These are phyloP conservation scores for Pseudoneurospora amorphoporcata DNA, from an alignment of 495 filamentous ascomycete species.

Conservation along the genomic window DNA sequence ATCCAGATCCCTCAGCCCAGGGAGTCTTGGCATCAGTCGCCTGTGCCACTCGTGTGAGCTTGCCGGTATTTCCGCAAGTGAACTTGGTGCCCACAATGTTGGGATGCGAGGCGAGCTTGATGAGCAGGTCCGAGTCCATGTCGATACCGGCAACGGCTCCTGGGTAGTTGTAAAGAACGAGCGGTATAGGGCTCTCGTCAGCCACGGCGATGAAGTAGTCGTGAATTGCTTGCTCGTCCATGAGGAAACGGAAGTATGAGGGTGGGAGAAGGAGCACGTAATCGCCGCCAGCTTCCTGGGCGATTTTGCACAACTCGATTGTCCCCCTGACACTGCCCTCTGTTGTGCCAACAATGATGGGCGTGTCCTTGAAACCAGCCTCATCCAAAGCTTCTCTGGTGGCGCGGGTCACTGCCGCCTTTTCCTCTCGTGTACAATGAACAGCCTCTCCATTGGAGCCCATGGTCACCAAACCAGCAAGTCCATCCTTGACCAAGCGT, in stretches of 20 bases:
- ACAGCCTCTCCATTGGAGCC: conserved; percentile 86
- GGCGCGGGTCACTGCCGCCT: conserved; percentile 62
- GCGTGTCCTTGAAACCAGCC: conserved; percentile 63
- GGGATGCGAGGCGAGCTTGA: conserved; percentile 67
- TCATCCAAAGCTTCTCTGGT: conserved; percentile 76
- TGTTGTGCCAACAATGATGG: conserved; percentile 71
- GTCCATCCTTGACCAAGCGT: conserved; percentile 69
- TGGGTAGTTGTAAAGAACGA: conserved; percentile 89
- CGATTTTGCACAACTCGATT: conserved; percentile 60
- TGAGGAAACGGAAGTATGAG: conserved; percentile 71
- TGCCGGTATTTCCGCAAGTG: conserved; percentile 84
- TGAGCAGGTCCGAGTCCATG: conserved; percentile 82
- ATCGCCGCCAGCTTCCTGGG: conserved; percentile 61
- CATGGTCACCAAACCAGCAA: conserved; percentile 78
- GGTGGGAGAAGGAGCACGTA: conserved; percentile 71
- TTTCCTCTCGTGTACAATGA: conserved; percentile 67
- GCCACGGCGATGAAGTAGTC: conserved; percentile 71
- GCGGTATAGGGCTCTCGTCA: conserved; percentile 60
- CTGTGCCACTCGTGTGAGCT: conserved; percentile 72
- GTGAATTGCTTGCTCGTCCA: conserved; percentile 66
- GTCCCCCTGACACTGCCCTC: conserved; percentile 72
- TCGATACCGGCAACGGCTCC: conserved; percentile 86
- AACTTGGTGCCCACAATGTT: conserved; percentile 87
- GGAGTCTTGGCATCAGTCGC: conserved; percentile 66
- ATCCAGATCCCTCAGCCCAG: conserved; percentile 51